Percentiles rank a stretch among this genome's conserved stretches.
Conservation (phyloP, 2,329 filamentous ascomycete genomes). For the Arthrobotrys sphaeroides region DNA sequence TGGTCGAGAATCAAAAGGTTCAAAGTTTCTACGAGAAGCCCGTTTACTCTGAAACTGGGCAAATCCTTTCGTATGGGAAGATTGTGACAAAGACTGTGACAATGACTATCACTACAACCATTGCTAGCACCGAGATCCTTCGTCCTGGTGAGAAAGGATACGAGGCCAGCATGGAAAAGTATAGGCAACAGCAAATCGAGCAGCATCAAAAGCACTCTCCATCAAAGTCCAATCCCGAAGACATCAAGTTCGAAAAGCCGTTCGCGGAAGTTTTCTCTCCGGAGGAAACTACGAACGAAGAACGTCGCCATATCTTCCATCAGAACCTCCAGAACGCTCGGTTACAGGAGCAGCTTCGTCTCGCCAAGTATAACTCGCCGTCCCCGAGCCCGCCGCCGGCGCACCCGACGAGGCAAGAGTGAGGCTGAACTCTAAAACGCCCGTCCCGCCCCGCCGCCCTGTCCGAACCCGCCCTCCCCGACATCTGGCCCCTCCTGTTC, state of each 20-base stretch:
- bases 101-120: constrained; percentile 58
- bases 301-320: constrained; percentile 44
- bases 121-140: constrained; percentile 57
- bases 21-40: constrained; percentile 57
- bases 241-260: constrained; percentile 30
- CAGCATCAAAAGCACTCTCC: constrained; percentile 3
- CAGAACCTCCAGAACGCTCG: constrained; percentile 33
- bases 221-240: constrained; percentile 24
- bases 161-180: constrained; percentile 55
- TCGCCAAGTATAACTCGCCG: constrained; percentile 46
- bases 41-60: constrained; percentile 51
- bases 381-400: constrained; percentile 48
- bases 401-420: constrained; percentile 39
- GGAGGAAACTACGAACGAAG: constrained; percentile 36
- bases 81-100: constrained; percentile 58
- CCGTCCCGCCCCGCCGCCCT: too few species aligned
- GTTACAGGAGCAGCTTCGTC: constrained; percentile 48
- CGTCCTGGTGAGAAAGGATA: constrained; percentile 56
- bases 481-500: constrained; percentile 1
- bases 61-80: constrained; percentile 55
- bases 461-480: background rate
- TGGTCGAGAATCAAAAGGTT: constrained; percentile 57
- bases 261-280: constrained; percentile 44
- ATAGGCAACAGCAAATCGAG: constrained; percentile 54
- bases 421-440: too few species aligned